phyloP scores from a whole-genome alignment of 495 filamentous ascomycete species.

The Clavariopsis aquatica region DNA sequence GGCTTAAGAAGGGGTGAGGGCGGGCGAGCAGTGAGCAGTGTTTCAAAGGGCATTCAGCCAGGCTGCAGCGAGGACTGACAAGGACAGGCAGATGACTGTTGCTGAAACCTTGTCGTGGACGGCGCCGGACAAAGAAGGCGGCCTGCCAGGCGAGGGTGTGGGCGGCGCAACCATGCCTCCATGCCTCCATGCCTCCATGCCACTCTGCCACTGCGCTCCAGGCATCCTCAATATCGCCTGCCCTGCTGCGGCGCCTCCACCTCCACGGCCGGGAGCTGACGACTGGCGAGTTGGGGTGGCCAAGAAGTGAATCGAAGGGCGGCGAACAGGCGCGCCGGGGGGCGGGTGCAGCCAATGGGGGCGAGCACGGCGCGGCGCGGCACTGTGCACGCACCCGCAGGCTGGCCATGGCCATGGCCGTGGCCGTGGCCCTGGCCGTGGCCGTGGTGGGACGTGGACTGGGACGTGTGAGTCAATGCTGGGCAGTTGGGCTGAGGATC shows the following conservation, averaged over 20 bases:
- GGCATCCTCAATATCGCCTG: constrained; percentile 34
- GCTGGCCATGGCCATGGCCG: constrained; percentile 10
- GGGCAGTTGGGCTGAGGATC: constrained; percentile 27
- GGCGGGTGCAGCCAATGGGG: constrained; percentile 21
- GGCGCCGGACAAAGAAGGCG: constrained; percentile 32
- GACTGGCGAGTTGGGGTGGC: constrained; percentile 39
- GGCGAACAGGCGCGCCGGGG: constrained; percentile 18
- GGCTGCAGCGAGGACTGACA: constrained; percentile 34
- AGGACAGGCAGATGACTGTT: constrained; percentile 32
- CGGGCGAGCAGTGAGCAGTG: constrained; percentile 27
- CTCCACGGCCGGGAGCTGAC: constrained; percentile 38
- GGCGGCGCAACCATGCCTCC: constrained; percentile 7
- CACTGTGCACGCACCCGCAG: constrained; percentile 1
- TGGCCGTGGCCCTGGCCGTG: no score
- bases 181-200: no score
- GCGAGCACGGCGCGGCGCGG: constrained; percentile 1
- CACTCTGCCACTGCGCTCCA: no score
- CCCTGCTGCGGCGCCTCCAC: constrained; percentile 13
- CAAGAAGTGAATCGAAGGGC: constrained; percentile 37
- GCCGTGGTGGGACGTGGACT: no score
- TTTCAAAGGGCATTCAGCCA: constrained; percentile 38
- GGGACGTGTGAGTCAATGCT: constrained; percentile 24
- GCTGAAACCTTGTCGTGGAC: constrained; percentile 28
- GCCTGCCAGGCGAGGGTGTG: constrained; percentile 20
- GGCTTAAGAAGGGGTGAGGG: constrained; percentile 31